Percentiles rank a stretch among this genome's conserved stretches.
Evolutionary conservation across 2,329 filamentous ascomycete genomes (phyloP).

Genomic region (Macrophomina phaseolina): DNA sequence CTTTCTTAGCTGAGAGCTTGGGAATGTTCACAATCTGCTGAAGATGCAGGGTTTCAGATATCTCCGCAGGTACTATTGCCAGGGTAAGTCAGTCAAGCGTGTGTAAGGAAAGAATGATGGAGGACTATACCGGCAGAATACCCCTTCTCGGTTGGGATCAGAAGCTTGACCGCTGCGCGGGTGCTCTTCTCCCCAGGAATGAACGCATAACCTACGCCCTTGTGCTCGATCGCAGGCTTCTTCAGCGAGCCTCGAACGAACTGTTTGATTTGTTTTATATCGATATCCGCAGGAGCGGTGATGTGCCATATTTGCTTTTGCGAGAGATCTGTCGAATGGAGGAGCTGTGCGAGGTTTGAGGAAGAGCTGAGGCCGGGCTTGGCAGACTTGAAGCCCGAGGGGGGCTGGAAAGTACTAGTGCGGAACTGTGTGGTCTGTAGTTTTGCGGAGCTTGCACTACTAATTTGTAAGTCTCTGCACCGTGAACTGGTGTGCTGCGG

Average conservation of each 20-base stretch:
- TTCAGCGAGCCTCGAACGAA: slow-evolving; percentile 65
- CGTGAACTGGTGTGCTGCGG: slow-evolving; percentile 31
- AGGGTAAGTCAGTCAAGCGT: slow-evolving; percentile 5
- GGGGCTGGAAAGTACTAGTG: slow-evolving; percentile 44
- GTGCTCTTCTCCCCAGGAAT: slow-evolving; percentile 58
- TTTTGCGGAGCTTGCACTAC: slow-evolving; percentile 27
- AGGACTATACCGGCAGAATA: slow-evolving; percentile 60
- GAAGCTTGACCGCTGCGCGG: slow-evolving; percentile 62
- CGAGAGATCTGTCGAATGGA: slow-evolving; percentile 63
- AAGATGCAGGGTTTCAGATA: slow-evolving; percentile 69
- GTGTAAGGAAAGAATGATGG: neutral
- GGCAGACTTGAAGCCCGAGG: slow-evolving; percentile 55
- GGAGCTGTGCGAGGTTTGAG: slow-evolving; percentile 52
- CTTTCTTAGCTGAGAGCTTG: slow-evolving; percentile 48
- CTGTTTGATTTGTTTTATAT: slow-evolving; percentile 70
- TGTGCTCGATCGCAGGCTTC: slow-evolving; percentile 64
- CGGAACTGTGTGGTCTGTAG: slow-evolving; percentile 30
- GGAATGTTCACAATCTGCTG: slow-evolving; percentile 66
- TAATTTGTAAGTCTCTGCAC: neutral
- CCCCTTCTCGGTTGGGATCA: slow-evolving; percentile 64
- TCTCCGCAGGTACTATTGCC: slow-evolving; percentile 36
- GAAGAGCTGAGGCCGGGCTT: slow-evolving; percentile 52
- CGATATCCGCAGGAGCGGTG: slow-evolving; percentile 71
- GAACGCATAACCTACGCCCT: slow-evolving; percentile 68
- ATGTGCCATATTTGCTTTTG: slow-evolving; percentile 85